Percentiles rank a stretch among this genome's conserved stretches.
phyloP scores from a whole-genome alignment of 768 basidiomycete species.

The Podaxis carcinomalis region DNA sequence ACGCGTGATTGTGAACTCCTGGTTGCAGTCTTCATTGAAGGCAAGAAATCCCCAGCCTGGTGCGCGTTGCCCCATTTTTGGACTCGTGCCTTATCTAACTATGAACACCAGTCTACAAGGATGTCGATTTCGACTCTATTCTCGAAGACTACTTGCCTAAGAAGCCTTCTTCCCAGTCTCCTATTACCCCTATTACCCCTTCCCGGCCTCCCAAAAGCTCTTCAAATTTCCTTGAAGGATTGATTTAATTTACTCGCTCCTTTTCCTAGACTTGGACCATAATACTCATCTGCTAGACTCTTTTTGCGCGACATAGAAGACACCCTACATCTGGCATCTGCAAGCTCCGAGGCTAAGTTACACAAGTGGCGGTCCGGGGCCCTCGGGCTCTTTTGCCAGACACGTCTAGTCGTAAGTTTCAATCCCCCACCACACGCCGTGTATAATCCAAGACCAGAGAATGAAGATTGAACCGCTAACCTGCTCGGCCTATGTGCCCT shows the following conservation, averaged over 20 bases:
- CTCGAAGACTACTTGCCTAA: slow-evolving; percentile 67
- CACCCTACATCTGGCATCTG: neutral
- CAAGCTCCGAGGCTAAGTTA: too few relatives aligned
- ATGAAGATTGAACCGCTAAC: too few relatives aligned
- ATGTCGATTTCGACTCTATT: slow-evolving; percentile 67
- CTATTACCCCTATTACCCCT: slow-evolving; percentile 12
- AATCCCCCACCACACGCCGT: too few relatives aligned
- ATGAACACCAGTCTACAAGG: slow-evolving; percentile 29
- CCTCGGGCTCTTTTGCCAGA: too few relatives aligned
- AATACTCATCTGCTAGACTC: neutral
- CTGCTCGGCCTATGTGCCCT: too few relatives aligned
- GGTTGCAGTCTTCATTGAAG: slow-evolving; percentile 51
- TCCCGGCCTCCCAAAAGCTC: slow-evolving; percentile 22
- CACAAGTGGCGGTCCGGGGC: too few relatives aligned
- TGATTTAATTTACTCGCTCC: slow-evolving; percentile 16
- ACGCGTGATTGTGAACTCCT: slow-evolving; percentile 57
- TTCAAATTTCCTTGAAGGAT: slow-evolving; percentile 37
- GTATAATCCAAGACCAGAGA: too few relatives aligned
- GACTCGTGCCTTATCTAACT: neutral
- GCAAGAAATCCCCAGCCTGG: slow-evolving; percentile 41
- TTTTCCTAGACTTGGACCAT: neutral
- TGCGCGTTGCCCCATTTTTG: slow-evolving; percentile 17
- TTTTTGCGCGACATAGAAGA: neutral
- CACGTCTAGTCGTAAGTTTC: too few relatives aligned
- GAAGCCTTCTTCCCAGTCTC: slow-evolving; percentile 15